Evolutionary conservation across 2,329 filamentous ascomycete genomes (phyloP).

Genomic region (Epicoccum nigrum): DNA sequence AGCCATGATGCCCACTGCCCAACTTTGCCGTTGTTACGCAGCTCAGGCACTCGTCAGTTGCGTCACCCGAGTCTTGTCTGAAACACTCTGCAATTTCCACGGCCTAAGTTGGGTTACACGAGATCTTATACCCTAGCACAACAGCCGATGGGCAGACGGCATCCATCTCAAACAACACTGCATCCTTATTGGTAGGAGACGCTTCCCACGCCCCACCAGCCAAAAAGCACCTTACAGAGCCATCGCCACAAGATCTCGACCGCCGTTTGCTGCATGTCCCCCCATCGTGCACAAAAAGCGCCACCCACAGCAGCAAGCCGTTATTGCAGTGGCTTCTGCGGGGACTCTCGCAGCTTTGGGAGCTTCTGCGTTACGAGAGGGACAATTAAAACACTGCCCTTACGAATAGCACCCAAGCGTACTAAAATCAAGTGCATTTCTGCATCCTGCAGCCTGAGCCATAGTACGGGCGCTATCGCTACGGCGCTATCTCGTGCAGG

Average conservation of each 20-base stretch:
- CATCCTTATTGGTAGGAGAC: slow-evolving; percentile 23
- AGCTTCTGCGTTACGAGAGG: slow-evolving; percentile 17
- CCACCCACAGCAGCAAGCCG: slow-evolving; percentile 21
- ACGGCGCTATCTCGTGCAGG: slow-evolving; percentile 38
- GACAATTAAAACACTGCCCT: slow-evolving; percentile 19
- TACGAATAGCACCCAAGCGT: slow-evolving; percentile 10
- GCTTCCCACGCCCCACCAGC: slow-evolving; percentile 8
- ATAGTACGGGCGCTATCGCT: slow-evolving; percentile 35
- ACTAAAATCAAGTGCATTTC: slow-evolving; percentile 21
- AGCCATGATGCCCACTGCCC: background rate
- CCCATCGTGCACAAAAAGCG: slow-evolving; percentile 23
- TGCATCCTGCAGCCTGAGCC: slow-evolving; percentile 36
- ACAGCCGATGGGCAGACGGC: slow-evolving; percentile 14
- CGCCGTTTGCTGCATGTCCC: slow-evolving; percentile 20
- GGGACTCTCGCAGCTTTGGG: slow-evolving; percentile 26
- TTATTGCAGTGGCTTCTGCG: slow-evolving; percentile 17
- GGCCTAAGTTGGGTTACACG: slow-evolving; percentile 16
- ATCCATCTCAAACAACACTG: slow-evolving; percentile 7
- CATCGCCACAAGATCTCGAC: slow-evolving; percentile 30
- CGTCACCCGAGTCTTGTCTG: slow-evolving; percentile 21
- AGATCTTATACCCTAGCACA: slow-evolving; percentile 23
- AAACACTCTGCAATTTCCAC: slow-evolving; percentile 23
- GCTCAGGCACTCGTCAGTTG: slow-evolving; percentile 8
- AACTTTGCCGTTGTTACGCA: slow-evolving; percentile 1
- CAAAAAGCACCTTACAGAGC: slow-evolving; percentile 28